Evolutionary conservation across 1,284 basidiomycete genomes (phyloP), one percentile per base, ranked within the genome.

Genomic region (Melampsora americana): DNA sequence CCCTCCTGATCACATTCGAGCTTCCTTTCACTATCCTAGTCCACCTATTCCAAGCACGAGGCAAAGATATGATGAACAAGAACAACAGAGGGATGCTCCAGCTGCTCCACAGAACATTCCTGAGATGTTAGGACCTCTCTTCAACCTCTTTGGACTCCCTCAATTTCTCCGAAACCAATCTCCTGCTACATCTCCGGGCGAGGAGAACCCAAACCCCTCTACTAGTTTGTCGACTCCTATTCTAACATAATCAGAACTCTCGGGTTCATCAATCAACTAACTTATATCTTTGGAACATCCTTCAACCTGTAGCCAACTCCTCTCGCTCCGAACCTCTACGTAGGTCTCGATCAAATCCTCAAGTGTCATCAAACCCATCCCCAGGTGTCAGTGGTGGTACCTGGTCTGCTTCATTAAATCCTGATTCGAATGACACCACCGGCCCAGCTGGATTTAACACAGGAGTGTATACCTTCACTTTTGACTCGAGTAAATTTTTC

Each of bases 21-120:
- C 16, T 64, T 53, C 61, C 16, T 53, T 71, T 26, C 61, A 66
- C 59, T 56, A 56, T 23, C 53, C 53, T 28, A 66, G 64, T 53
- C 71, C 71, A 20, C 71, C 71, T 20, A 73, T 73, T 62, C 71
- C 71, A 6, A 73, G 71, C 28, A 73, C 71, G 20, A 66, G 71
- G 28, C 71, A 73, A 44, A 42, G 62, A 12, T 73, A 73, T 44
- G 69, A 71, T 26, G 44, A 73, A 73, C 66, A 73, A 46, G 48
- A 73, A 23, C 26, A 64, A 20, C n/a, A 28, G 20, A 23, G 44
- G 2, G 59, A 72, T 56, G n/a, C 48, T 30, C 62, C 56, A 30
- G 61, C 28, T 26, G 61, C 28, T 26, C 23, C n/a, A 48, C 5
- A 32, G n/a, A 61, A 71, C 35, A n/a, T 39, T 44, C 59, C 59